Base-by-base conservation (phyloP, 2,329 filamentous ascomycete species). In the Pseudopithomyces chartarum region DNA sequence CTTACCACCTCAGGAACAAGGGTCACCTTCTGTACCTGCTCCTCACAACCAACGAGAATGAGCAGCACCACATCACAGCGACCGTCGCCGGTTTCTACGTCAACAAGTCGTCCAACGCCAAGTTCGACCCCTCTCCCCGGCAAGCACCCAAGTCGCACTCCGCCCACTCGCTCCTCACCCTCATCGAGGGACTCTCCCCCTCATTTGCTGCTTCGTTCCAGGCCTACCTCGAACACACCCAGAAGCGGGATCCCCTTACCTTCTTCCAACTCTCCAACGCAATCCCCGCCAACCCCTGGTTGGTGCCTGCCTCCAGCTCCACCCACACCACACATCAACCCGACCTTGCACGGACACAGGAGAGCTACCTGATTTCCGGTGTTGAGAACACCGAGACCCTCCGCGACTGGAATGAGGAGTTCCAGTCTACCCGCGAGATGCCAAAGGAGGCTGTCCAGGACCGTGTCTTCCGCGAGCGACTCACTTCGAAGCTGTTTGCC, bases 321-420 rank as follows among this genome's bases (percentile, higher is more conserved):
- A 76, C 86, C 6, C 78, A 87, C 60, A 87, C 84, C 69, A 80
- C 85, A 56, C 95, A 99, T 75, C 85, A 89, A 68, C 76, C 93
- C 22, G 95, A 99, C 74, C 85, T 92, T 60, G 91, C 93, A 20
- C 87, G 96, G 54, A 91, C 93, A 20, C 95, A 99, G 78, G 95
- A 99, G 81, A 91, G 90, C 47, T 97, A 91, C 73, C 81, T 99
- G 58, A 87, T 98, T 58, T 86, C 91, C 19, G 96, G 96, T 29
- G 88, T 93, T 23, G 95, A 99, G 70, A 97, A 94, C 73, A 91
- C 92, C 0, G 95, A 99, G 72, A 97, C 92, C 4, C 82, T 99
- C 61, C 87, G 95, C 56, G 95, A 99, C 76, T 99, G 96, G 94
- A 99, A 99, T 68, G 95, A 99, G 76, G 95, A 99, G 73, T 96